These are phyloP conservation scores for Nitzschia inconspicua DNA, from an alignment of 108 stramenopile species.

Conservation along the genomic window DNA sequence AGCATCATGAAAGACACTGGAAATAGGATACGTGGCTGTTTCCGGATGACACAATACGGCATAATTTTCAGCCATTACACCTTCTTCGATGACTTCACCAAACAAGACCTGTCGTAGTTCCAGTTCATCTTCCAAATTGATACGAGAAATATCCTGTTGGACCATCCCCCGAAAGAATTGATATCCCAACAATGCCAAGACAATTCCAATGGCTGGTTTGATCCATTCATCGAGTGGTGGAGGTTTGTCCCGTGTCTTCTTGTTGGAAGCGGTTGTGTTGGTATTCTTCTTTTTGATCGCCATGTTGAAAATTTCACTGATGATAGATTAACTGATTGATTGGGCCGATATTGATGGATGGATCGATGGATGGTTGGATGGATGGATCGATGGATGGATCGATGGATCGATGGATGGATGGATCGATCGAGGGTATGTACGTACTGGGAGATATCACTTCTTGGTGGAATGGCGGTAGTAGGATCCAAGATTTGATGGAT, in stretches of 20 bases:
- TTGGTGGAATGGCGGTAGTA: no score
- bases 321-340: no score
- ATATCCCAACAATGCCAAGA: slow-evolving; percentile 63
- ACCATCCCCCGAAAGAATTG: slow-evolving; percentile 70
- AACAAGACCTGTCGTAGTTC: slow-evolving; percentile 80
- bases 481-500: no score
- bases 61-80: slow-evolving; percentile 49
- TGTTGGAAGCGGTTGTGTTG: no score
- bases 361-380: no score
- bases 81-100: slow-evolving; percentile 43
- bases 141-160: slow-evolving; percentile 58
- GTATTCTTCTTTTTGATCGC: no score
- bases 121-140: slow-evolving; percentile 66
- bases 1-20: slow-evolving; percentile 76
- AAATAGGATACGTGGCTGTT: slow-evolving; percentile 44
- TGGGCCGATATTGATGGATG: no score
- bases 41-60: slow-evolving; percentile 71
- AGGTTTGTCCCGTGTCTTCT: slow-evolving; percentile 33
- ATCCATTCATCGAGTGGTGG: slow-evolving; percentile 68
- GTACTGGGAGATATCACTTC: no score
- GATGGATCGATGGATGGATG: no score
- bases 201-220: slow-evolving; percentile 70
- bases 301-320: no score
- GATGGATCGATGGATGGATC: no score
- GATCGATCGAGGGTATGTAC: no score